phyloP scores from a whole-genome alignment of 2,329 filamentous ascomycete genomes.

The Dothidotthia symphoricarpi region DNA sequence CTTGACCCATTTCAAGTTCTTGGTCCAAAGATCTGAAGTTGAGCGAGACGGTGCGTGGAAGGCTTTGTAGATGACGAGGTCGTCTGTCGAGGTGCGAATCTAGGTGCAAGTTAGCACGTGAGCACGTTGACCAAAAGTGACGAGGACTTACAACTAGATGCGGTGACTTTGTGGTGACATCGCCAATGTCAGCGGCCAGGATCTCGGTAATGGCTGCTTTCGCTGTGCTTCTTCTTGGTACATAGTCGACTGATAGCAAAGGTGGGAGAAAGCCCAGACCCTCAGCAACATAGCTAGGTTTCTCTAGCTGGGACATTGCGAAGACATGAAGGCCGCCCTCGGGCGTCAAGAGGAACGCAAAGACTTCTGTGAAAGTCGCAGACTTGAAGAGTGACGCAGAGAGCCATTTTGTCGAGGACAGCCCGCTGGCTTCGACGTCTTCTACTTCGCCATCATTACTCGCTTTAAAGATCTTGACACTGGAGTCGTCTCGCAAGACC shows the following conservation, averaged over 20 bases:
- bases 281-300: slow-evolving; percentile 71
- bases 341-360: slow-evolving; percentile 74
- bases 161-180: slow-evolving; percentile 66
- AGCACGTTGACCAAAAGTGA: neutral
- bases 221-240: slow-evolving; percentile 66
- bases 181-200: slow-evolving; percentile 80
- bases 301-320: slow-evolving; percentile 68
- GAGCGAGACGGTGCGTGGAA: slow-evolving; percentile 53
- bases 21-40: slow-evolving; percentile 49
- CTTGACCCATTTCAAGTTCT: slow-evolving; percentile 73
- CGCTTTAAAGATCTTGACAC: slow-evolving; percentile 74
- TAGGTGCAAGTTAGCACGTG: slow-evolving; percentile 35
- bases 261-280: slow-evolving; percentile 76
- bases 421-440: slow-evolving; percentile 65
- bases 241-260: slow-evolving; percentile 69
- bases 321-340: slow-evolving; percentile 78
- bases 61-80: slow-evolving; percentile 84
- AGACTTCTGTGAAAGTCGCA: slow-evolving; percentile 58
- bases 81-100: slow-evolving; percentile 76
- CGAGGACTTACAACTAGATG: slow-evolving; percentile 70
- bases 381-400: slow-evolving; percentile 78
- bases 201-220: slow-evolving; percentile 77
- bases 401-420: slow-evolving; percentile 69
- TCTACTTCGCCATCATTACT: slow-evolving; percentile 82
- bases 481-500: slow-evolving; percentile 79